phyloP scores from a whole-genome alignment of 1,139 yeast species.

The Komagataea norvegica region DNA sequence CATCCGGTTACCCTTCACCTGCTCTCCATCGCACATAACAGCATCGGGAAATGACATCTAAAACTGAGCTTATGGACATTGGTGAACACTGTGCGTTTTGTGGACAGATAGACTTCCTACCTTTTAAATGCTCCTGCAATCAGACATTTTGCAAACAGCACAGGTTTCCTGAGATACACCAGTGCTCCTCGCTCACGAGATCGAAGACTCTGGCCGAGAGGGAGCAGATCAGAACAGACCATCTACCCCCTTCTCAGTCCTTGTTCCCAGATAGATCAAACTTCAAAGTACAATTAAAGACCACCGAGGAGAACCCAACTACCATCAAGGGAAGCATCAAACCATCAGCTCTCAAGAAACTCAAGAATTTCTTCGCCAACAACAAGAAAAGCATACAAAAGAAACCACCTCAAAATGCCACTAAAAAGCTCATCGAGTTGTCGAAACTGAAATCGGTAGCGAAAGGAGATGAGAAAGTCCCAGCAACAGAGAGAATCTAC shows the following conservation, averaged over 20 bases:
- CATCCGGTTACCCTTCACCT: neutral
- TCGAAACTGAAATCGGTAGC: slow-evolving; percentile 49
- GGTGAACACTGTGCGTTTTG: slow-evolving; percentile 67
- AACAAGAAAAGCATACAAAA: slow-evolving; percentile 13
- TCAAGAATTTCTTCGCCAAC: slow-evolving; percentile 40
- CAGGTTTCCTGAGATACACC: slow-evolving; percentile 44
- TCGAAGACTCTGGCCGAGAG: slow-evolving; percentile 12
- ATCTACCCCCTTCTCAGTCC: slow-evolving; percentile 33
- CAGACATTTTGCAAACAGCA: slow-evolving; percentile 57
- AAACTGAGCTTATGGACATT: slow-evolving; percentile 57
- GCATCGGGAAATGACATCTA: no score
- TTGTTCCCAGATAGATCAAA: slow-evolving; percentile 55
- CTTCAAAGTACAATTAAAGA: slow-evolving; percentile 35
- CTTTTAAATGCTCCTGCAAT: slow-evolving; percentile 61
- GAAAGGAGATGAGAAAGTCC: slow-evolving; percentile 62
- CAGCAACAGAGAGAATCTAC: slow-evolving; percentile 53
- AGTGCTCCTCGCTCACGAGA: slow-evolving; percentile 32
- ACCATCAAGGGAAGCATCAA: slow-evolving; percentile 20
- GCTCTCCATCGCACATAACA: no score
- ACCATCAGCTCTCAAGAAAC: slow-evolving; percentile 39
- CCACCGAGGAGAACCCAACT: slow-evolving; percentile 15
- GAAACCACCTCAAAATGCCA: slow-evolving; percentile 17
- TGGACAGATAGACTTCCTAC: slow-evolving; percentile 61
- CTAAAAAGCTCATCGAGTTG: slow-evolving; percentile 34
- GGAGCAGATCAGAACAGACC: slow-evolving; percentile 15